phyloP scores from a whole-genome alignment of 768 basidiomycete genomes.

The Peribolospora baueri region DNA sequence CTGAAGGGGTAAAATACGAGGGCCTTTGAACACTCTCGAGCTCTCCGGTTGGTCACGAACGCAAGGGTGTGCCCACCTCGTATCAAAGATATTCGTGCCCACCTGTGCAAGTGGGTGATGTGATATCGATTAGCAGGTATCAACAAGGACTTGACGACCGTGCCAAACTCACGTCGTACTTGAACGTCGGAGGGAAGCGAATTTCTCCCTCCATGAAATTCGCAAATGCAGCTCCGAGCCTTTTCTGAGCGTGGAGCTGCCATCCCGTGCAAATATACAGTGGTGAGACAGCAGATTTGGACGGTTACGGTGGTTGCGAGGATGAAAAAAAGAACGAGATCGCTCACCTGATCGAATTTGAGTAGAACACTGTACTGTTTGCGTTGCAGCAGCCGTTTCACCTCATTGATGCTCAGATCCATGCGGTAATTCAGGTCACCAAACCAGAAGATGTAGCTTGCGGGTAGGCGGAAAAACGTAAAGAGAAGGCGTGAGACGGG shows the following conservation, averaged over 20 bases:
- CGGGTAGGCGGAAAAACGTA: too few relatives aligned
- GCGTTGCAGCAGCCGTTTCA: slow-evolving; percentile 10
- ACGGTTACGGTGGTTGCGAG: too few relatives aligned
- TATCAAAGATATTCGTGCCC: slow-evolving; percentile 10
- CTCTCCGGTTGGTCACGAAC: too few relatives aligned
- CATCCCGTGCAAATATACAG: background rate
- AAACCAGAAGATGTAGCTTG: slow-evolving; percentile 11
- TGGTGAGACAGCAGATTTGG: too few relatives aligned
- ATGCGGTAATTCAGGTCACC: slow-evolving; percentile 19
- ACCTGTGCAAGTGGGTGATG: background rate
- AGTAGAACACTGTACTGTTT: slow-evolving; percentile 12
- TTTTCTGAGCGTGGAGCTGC: background rate
- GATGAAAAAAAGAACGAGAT: background rate
- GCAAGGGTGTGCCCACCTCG: background rate
- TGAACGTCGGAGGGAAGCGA: slow-evolving; percentile 17
- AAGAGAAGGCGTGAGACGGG: too few relatives aligned
- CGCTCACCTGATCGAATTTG: slow-evolving; percentile 16
- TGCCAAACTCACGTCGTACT: slow-evolving; percentile 10
- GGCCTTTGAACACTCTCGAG: too few relatives aligned
- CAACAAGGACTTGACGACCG: too few relatives aligned
- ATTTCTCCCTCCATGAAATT: slow-evolving; percentile 16
- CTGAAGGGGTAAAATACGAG: background rate
- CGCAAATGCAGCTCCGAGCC: slow-evolving; percentile 12
- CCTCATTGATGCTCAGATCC: slow-evolving; percentile 11
- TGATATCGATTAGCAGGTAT: too few relatives aligned